Evolutionary conservation across 345 rosid genomes (phyloP).

Genomic region (Eucalyptus tenuipes): DNA sequence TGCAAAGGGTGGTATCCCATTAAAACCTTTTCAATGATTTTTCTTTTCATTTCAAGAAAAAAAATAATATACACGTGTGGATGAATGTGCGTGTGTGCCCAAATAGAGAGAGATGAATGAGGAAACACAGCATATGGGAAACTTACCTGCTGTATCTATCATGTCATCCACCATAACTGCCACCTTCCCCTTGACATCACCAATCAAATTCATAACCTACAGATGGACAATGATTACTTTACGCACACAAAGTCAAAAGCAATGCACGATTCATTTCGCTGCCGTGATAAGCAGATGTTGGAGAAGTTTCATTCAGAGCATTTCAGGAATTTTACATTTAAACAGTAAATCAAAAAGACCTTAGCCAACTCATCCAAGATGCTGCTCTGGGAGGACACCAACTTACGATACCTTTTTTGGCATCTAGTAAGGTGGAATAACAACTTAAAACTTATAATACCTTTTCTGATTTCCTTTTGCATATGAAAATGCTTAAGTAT

Average conservation of each 20-base stretch:
- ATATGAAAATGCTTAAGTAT: not conserved
- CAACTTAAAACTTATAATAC: not conserved
- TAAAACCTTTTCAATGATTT: not conserved
- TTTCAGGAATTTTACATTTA: not conserved
- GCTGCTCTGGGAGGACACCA: not conserved
- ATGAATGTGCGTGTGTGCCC: not conserved
- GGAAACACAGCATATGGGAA: not conserved
- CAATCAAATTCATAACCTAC: slow-evolving; percentile 96
- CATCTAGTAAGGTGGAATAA: not conserved
- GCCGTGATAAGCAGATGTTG: not conserved
- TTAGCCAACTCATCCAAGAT: not conserved
- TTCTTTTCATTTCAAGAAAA: not conserved
- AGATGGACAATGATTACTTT: not conserved
- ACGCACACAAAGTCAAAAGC: not conserved
- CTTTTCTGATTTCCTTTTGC: not conserved
- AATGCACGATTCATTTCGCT: not conserved
- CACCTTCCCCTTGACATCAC: slow-evolving; percentile 94
- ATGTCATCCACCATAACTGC: slow-evolving; percentile 98
- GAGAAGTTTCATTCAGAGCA: not conserved
- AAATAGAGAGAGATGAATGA: not conserved
- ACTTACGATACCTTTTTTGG: not conserved
- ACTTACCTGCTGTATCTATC: slow-evolving; percentile 96
- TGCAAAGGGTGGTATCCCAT: not conserved
- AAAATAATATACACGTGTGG: not conserved
- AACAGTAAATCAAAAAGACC: not conserved